Conservation (phyloP, 345 rosid genomes). For the Eucalyptus guilfoylei region DNA sequence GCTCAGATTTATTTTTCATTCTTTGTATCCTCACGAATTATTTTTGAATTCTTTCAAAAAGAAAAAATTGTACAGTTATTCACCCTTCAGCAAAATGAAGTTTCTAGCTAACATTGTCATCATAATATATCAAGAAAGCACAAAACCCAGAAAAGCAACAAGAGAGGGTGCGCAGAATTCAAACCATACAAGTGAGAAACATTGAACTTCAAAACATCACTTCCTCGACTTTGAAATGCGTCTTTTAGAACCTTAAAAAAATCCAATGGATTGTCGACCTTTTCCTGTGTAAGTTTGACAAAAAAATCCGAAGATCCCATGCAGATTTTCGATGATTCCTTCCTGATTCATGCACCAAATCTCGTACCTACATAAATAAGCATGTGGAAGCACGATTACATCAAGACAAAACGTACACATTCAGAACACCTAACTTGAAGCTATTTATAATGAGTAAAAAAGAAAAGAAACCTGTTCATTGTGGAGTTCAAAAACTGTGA, state of each 20-base stretch:
- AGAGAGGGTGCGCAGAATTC: not conserved
- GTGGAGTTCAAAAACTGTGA: constrained; percentile 74
- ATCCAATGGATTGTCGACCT: constrained; percentile 65
- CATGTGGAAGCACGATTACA: constrained; percentile 6
- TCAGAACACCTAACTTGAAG: not conserved
- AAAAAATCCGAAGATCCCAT: constrained; percentile 43
- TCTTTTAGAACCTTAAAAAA: constrained; percentile 60
- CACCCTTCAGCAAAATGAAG: not conserved
- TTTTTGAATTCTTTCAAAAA: too few relatives aligned
- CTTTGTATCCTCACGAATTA: not conserved
- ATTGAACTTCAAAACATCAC: constrained; percentile 41
- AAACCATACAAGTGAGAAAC: constrained; percentile 89
- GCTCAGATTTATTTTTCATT: not conserved
- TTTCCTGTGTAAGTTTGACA: constrained; percentile 54
- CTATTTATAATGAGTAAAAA: not conserved
- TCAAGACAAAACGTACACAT: not conserved
- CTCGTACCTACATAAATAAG: constrained; percentile 44
- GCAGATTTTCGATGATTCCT: constrained; percentile 41
- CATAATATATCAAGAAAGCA: not conserved
- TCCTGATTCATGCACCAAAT: constrained; percentile 51
- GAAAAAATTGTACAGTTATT: not conserved
- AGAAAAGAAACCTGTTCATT: constrained; percentile 77
- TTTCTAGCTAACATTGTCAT: not conserved
- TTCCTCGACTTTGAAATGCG: constrained; percentile 55
- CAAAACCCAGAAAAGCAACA: not conserved